Evolutionary conservation across 2,329 filamentous ascomycete species (phyloP).

Genomic region (Neopestalotiopsis rosae): DNA sequence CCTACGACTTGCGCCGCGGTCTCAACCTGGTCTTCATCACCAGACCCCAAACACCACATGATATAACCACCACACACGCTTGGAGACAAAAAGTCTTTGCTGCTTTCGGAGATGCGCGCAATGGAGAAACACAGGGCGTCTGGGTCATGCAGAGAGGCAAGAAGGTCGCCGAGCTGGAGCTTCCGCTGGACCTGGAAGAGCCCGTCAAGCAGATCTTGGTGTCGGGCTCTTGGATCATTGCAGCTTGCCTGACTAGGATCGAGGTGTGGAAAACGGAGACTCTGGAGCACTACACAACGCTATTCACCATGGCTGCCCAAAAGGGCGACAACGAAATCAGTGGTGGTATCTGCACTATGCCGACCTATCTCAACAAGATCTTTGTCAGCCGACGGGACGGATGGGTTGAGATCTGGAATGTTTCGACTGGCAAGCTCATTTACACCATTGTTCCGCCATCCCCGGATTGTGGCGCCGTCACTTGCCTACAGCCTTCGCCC

Average conservation of each 20-base stretch:
- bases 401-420: conserved; percentile 95
- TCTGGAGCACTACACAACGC: conserved; percentile 88
- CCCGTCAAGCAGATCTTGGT: conserved; percentile 79
- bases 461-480: conserved; percentile 78
- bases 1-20: conserved; percentile 90
- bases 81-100: conserved; percentile 89
- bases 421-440: conserved; percentile 88
- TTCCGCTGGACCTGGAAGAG: conserved; percentile 69
- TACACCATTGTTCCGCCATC: conserved; percentile 85
- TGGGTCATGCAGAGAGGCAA: conserved; percentile 95
- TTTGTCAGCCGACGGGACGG: conserved; percentile 88
- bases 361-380: conserved; percentile 95
- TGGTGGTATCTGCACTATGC: conserved; percentile 83
- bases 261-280: conserved; percentile 88
- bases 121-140: conserved; percentile 66
- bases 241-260: conserved; percentile 74
- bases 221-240: conserved; percentile 92
- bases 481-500: conserved; percentile 82
- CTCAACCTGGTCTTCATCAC: conserved; percentile 94
- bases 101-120: conserved; percentile 76
- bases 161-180: conserved; percentile 76
- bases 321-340: conserved; percentile 73
- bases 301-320: conserved; percentile 64
- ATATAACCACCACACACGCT: conserved; percentile 84
- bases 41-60: conserved; percentile 82